Evolutionary conservation across 352 stramenopile species (phyloP).

Genomic region (Globisporangium cederbergense): DNA sequence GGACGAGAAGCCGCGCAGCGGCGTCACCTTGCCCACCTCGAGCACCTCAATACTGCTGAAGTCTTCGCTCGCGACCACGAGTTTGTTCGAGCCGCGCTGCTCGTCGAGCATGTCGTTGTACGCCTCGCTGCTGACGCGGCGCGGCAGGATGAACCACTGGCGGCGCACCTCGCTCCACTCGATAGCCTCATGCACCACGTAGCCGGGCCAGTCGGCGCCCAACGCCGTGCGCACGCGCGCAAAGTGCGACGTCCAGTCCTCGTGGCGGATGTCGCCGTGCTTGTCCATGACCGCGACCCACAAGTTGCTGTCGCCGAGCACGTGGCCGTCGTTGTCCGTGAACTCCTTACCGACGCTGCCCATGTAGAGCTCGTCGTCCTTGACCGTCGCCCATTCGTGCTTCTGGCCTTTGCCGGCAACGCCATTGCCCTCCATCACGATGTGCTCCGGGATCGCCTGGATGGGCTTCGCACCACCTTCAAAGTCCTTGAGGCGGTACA

Average conservation of each 20-base stretch:
- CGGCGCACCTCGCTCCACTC: slow-evolving; percentile 92
- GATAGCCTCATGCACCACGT: slow-evolving; percentile 98
- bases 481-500: slow-evolving; percentile 96
- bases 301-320: slow-evolving; percentile 96
- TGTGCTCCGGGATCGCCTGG: slow-evolving; percentile 92
- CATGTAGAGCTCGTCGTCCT: slow-evolving; percentile 97
- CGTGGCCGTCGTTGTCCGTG: slow-evolving; percentile 86
- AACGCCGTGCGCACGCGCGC: slow-evolving; percentile 91
- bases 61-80: slow-evolving; percentile 88
- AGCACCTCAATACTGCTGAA: slow-evolving; percentile 84
- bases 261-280: slow-evolving; percentile 72
- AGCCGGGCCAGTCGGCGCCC: slow-evolving; percentile 86
- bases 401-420: slow-evolving; percentile 98
- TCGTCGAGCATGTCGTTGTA: slow-evolving; percentile 98
- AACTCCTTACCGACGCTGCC: slow-evolving; percentile 96
- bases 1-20: slow-evolving; percentile 90
- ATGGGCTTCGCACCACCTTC: slow-evolving; percentile 55
- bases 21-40: slow-evolving; percentile 79
- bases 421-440: slow-evolving; percentile 97
- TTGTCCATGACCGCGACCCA: slow-evolving; percentile 94
- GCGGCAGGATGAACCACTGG: slow-evolving; percentile 98
- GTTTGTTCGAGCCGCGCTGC: slow-evolving; percentile 85
- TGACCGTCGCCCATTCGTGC: slow-evolving; percentile 98
- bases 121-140: slow-evolving; percentile 90
- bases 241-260: slow-evolving; percentile 95